Evolutionary conservation across 208 protist genomes (phyloP).

Genomic region (Trypanosomatidae sp.): DNA sequence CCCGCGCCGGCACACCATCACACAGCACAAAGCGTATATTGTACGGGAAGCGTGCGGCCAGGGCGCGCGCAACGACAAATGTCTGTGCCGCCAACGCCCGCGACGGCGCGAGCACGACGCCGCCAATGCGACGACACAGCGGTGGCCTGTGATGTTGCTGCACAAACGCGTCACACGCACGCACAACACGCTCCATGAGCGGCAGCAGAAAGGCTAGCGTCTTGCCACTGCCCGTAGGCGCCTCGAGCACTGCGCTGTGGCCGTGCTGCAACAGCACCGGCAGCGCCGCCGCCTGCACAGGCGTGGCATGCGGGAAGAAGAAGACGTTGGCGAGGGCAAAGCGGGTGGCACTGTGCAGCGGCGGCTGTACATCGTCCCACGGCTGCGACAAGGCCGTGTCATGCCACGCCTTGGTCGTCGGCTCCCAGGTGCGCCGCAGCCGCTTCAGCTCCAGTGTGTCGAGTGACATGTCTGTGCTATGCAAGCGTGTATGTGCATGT

Average conservation of each 20-base stretch:
- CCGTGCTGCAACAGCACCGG: constrained; percentile 20
- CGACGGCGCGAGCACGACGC: constrained; percentile 71
- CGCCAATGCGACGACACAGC: constrained; percentile 47
- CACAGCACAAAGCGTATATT: constrained; percentile 69
- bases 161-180: constrained; percentile 35
- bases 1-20: constrained; percentile 44
- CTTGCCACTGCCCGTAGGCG: constrained; percentile 96
- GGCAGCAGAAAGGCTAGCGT: constrained; percentile 92
- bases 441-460: constrained; percentile 46
- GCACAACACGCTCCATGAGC: constrained; percentile 68
- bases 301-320: constrained; percentile 85
- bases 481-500: not conserved
- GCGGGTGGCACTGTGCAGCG: constrained; percentile 51
- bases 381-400: constrained; percentile 62
- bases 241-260: constrained; percentile 84
- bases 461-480: constrained; percentile 28
- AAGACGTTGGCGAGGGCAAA: constrained; percentile 85
- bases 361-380: constrained; percentile 64
- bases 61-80: constrained; percentile 57
- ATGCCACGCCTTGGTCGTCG: constrained; percentile 68
- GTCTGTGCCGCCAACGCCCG: constrained; percentile 78
- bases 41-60: constrained; percentile 52
- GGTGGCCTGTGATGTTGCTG: constrained; percentile 26
- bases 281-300: constrained; percentile 73
- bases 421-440: constrained; percentile 66